Conservation (phyloP, 106 monocot genomes). For the Apostasia shenzhenica region DNA sequence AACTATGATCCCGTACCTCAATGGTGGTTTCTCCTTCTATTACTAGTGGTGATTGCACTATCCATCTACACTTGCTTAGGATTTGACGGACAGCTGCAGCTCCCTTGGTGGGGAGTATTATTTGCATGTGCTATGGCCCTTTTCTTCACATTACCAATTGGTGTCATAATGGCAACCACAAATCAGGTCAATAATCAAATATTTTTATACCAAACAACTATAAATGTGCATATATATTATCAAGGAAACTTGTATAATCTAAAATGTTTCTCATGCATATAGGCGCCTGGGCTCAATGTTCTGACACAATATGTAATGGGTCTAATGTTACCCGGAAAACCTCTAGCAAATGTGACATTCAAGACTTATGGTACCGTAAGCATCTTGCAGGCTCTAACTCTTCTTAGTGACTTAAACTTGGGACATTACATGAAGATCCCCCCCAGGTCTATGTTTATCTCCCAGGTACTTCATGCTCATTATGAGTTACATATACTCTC, state of each 20-base stretch:
- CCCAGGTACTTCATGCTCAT: constrained; percentile 35
- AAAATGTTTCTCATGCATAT: neutral
- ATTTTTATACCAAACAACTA: too few species aligned
- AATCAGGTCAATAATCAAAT: constrained; percentile 27
- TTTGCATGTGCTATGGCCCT: constrained; percentile 37
- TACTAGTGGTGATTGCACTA: constrained; percentile 21
- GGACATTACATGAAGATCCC: constrained; percentile 98
- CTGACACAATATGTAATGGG: constrained; percentile 81
- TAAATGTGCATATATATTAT: too few species aligned
- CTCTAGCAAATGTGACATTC: constrained; percentile 81
- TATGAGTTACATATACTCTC: neutral
- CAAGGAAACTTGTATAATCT: too few species aligned
- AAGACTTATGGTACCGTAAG: constrained; percentile 88
- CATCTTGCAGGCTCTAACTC: constrained; percentile 60
- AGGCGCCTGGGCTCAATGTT: constrained; percentile 81
- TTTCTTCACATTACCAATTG: constrained; percentile 61
- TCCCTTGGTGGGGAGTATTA: constrained; percentile 54
- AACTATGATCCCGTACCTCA: constrained; percentile 44
- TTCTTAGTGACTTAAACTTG: constrained; percentile 74
- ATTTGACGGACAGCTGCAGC: constrained; percentile 18
- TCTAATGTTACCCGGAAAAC: constrained; percentile 68
- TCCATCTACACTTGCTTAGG: constrained; percentile 29
- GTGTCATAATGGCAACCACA: constrained; percentile 52
- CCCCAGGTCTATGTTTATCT: constrained; percentile 75
- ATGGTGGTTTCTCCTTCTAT: constrained; percentile 47